A percentile compares a stretch with the other conserved stretches of the same genome.
These are phyloP conservation scores for Nothopassalora personata DNA, from an alignment of 2,329 filamentous ascomycete genomes.

Conservation along the genomic window DNA sequence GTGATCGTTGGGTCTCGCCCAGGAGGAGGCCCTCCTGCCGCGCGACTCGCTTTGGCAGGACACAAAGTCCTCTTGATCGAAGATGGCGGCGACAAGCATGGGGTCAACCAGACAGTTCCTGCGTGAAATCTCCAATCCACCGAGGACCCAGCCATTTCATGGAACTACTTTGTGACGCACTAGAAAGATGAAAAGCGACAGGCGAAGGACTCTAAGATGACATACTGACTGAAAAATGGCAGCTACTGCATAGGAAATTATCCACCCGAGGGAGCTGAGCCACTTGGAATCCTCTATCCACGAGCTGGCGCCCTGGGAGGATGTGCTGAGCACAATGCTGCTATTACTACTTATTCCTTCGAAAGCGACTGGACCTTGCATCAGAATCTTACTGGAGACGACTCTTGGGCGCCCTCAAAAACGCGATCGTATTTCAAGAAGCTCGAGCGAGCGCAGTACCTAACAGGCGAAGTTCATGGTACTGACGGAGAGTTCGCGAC, in stretches of 20 bases:
- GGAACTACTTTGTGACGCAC: conserved; percentile 62
- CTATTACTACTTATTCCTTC: conserved; percentile 55
- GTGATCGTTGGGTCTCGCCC: conserved; percentile 59
- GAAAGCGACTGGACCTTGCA: conserved; percentile 57
- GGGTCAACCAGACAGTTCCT: conserved; percentile 52
- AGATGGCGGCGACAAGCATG: conserved; percentile 53
- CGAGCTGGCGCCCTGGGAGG: conserved; percentile 52
- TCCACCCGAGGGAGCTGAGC: conserved; percentile 49
- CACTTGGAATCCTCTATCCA: conserved; percentile 55
- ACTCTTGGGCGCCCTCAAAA: conserved; percentile 52
- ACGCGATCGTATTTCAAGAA: conserved; percentile 55
- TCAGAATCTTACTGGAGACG: conserved; percentile 54
- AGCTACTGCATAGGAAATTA: conserved; percentile 47
- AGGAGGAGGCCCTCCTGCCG: conserved; percentile 55
- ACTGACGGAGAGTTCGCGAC: conserved; percentile 54
- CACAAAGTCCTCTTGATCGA: conserved; percentile 57
- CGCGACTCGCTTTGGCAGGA: conserved; percentile 55
- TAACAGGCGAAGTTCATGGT: conserved; percentile 47
- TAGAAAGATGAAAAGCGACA: conserved; percentile 52
- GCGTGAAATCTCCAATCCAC: conserved; percentile 50
- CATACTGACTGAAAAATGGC: conserved; percentile 46
- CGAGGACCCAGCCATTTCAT: conserved; percentile 52
- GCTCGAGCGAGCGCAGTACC: conserved; percentile 52
- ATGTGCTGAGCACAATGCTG: conserved; percentile 57
- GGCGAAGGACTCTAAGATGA: conserved; percentile 54